Evolutionary conservation across 495 filamentous ascomycete genomes (phyloP).

Genomic region (Neurospora sp.): DNA sequence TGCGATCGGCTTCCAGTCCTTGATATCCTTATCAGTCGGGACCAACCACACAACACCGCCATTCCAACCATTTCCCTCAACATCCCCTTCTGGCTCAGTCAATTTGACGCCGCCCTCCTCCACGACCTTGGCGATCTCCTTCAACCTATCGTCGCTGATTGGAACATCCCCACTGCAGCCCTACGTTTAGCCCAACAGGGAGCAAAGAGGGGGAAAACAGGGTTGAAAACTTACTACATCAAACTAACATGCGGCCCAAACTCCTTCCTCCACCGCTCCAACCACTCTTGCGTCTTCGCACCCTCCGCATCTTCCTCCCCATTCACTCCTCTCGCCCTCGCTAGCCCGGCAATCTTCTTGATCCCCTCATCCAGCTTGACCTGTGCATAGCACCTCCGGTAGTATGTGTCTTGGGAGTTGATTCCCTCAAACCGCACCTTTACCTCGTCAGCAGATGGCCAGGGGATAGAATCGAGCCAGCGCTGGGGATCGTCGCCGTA

Average conservation of each 20-base stretch:
- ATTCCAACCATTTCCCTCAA: conserved; percentile 13
- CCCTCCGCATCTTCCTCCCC: conserved; percentile 3
- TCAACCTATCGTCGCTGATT: conserved; percentile 11
- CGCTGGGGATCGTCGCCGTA: conserved; percentile 15
- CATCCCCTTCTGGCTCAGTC: neutral
- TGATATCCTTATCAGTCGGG: conserved; percentile 17
- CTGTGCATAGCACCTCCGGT: conserved; percentile 18
- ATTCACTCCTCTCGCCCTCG: conserved; percentile 14
- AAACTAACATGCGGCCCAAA: conserved; percentile 24
- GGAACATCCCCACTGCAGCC: conserved; percentile 13
- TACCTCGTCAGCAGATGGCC: neutral
- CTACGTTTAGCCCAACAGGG: neutral
- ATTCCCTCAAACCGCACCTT: conserved; percentile 13
- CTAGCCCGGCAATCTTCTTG: conserved; percentile 9
- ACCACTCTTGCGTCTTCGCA: conserved; percentile 16
- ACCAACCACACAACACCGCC: conserved; percentile 25
- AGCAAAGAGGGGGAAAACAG: neutral
- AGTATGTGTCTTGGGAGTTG: conserved; percentile 16
- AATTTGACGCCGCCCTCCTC: conserved; percentile 15
- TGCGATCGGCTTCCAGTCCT: conserved; percentile 22
- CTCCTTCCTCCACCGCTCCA: conserved; percentile 13
- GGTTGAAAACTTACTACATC: conserved; percentile 18
- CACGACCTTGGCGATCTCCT: conserved; percentile 10
- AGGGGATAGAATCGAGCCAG: conserved; percentile 17
- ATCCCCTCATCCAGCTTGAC: conserved; percentile 11